Evolutionary conservation across 306 rosid genomes (phyloP), one percentile per base, ranked within the genome.

Genomic region (Cicer arietinum): DNA sequence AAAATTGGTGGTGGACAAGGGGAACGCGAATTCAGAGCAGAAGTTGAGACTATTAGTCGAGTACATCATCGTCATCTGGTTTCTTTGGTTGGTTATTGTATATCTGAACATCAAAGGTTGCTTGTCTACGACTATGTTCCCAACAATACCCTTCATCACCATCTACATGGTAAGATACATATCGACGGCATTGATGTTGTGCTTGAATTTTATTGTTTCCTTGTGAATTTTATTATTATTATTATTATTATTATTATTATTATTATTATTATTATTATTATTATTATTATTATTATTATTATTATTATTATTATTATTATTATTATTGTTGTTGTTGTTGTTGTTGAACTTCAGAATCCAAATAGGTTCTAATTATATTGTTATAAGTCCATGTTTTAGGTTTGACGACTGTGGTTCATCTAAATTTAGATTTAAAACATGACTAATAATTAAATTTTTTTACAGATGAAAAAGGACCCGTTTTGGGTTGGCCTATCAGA

Each of bases 61-160:
- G 92, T 95, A 63, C 99, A 95, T 82, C 99, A 95, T 83, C 96
- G 99, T 17, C 98, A 95, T 82, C 86, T 95, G 84, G 99, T 95
- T 80, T 95, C 99, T 62, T 80, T 95, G 61, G 99, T 95, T 64
- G 99, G 99, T 71, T 92, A 90, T 78, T 95, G 99, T 82, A 90
- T 90, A 79, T 90, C 90, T 7, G 96, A 92, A 22, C 88, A 86
- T 84, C 99, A 92, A 75, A 87, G 99, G 67, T 84, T 95, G 86
- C 98, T 95, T 13, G 96, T 95, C 71, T 95, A 95, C 0, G 99
- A 92, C 59, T 92, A 67, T 73, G 96, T 92, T 68, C 82, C 92
- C 71, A 95, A 95, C 61, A 56, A 95, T 77, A 92, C 92, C 39
- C 98, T 95, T 82, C 91, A 95, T 81, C 84, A 84, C 75, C 98